phyloP scores from a whole-genome alignment of 2,329 filamentous ascomycete genomes.

The Colletotrichum destructivum region DNA sequence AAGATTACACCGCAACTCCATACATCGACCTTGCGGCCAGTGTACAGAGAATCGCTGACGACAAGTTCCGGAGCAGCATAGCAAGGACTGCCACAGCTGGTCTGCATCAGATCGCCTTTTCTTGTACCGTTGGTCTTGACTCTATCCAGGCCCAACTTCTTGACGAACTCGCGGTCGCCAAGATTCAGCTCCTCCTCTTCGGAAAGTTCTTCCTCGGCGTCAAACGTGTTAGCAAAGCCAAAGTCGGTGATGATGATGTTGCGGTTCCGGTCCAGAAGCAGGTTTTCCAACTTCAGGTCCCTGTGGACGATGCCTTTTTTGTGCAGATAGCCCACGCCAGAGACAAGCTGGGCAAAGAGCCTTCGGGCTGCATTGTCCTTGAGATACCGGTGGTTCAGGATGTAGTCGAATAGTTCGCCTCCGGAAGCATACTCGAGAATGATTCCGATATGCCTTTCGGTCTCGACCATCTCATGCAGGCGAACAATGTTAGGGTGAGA shows the following conservation, averaged over 20 bases:
- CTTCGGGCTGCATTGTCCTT: constrained; percentile 93
- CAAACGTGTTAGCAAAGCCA: constrained; percentile 98
- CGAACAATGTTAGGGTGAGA: constrained; percentile 98
- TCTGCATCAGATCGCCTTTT: constrained; percentile 97
- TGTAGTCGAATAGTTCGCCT: constrained; percentile 98
- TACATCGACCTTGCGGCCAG: constrained; percentile 96
- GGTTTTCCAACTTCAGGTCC: constrained; percentile 95
- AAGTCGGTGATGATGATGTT: constrained; percentile 99
- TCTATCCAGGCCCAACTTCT: constrained; percentile 87
- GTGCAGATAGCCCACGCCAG: constrained; percentile 96
- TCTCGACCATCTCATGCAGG: constrained; percentile 98
- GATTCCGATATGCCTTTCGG: constrained; percentile 96
- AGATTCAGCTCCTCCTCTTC: constrained; percentile 93
- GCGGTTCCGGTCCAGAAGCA: constrained; percentile 93
- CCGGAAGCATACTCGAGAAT: constrained; percentile 98
- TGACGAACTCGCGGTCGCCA: constrained; percentile 89
- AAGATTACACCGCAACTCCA: constrained; percentile 99
- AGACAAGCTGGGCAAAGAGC: constrained; percentile 95
- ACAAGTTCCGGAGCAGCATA: constrained; percentile 98
- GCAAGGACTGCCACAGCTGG: constrained; percentile 97
- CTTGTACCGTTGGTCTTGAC: constrained; percentile 81
- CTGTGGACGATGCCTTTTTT: constrained; percentile 99
- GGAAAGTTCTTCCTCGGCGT: constrained; percentile 86
- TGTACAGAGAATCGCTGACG: constrained; percentile 97
- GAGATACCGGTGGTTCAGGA: constrained; percentile 94